phyloP scores from a whole-genome alignment of 306 rosid genomes.

The Aeschynomene evenia region DNA sequence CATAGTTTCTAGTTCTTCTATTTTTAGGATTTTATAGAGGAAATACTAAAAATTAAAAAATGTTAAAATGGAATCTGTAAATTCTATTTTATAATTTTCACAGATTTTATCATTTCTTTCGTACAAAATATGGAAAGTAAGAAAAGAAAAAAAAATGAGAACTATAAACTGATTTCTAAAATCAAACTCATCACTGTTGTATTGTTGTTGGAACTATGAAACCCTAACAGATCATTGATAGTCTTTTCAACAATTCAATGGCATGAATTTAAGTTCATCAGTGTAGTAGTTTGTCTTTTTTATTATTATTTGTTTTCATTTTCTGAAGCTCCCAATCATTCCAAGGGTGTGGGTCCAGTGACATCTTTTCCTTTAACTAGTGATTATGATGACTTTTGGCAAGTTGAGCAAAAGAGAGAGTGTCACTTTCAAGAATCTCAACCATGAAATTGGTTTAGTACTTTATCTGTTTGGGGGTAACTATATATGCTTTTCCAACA shows the following conservation, averaged over 20 bases:
- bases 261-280: slow-evolving; percentile 8
- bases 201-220: not conserved
- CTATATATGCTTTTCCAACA: slow-evolving; percentile 34
- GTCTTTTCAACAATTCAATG: not conserved
- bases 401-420: slow-evolving; percentile 43
- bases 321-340: slow-evolving; percentile 29
- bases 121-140: too few relatives aligned
- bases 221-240: not conserved
- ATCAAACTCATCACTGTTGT: not conserved
- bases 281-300: not conserved
- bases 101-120: too few relatives aligned
- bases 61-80: too few relatives aligned
- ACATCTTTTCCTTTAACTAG: slow-evolving; percentile 32
- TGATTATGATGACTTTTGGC: slow-evolving; percentile 41
- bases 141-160: too few relatives aligned
- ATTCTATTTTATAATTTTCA: too few relatives aligned
- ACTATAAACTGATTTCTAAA: too few relatives aligned
- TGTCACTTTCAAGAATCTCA: slow-evolving; percentile 43
- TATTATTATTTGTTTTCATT: not conserved
- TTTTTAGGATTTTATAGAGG: too few relatives aligned
- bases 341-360: slow-evolving; percentile 43
- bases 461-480: slow-evolving; percentile 34
- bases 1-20: too few relatives aligned
- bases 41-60: too few relatives aligned
- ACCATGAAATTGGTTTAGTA: slow-evolving; percentile 37